A percentile compares a stretch with the other conserved stretches of the same genome.
phyloP scores from a whole-genome alignment of 1,284 basidiomycete species.

The Ceratobasidium sp. region DNA sequence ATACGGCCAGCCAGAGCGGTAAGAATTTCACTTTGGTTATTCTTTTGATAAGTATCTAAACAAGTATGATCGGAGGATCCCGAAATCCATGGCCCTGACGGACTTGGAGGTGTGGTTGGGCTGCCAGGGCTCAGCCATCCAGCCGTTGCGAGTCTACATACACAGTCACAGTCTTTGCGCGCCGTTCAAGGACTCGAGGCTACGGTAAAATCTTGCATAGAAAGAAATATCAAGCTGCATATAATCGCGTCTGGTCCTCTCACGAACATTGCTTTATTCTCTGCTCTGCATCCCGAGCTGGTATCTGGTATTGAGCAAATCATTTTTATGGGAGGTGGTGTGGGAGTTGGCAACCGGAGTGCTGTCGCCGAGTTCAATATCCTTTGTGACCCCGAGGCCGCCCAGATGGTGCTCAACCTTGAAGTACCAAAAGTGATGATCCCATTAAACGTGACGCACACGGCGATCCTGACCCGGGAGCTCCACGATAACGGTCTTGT shows the following conservation, averaged over 20 bases:
- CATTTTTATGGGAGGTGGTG: constrained; percentile 86
- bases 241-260: constrained; percentile 79
- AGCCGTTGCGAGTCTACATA: constrained; percentile 59
- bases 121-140: constrained; percentile 59
- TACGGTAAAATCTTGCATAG: constrained; percentile 54
- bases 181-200: constrained; percentile 72
- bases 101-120: constrained; percentile 80
- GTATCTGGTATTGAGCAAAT: constrained; percentile 74
- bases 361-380: constrained; percentile 84
- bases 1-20: constrained; percentile 60
- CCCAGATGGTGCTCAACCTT: constrained; percentile 75
- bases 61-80: constrained; percentile 48
- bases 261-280: constrained; percentile 85
- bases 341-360: constrained; percentile 82
- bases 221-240: constrained; percentile 57
- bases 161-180: constrained; percentile 49
- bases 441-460: constrained; percentile 85
- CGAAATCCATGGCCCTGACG: constrained; percentile 81
- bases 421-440: constrained; percentile 70
- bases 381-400: constrained; percentile 78
- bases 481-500: constrained; percentile 62
- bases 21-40: constrained; percentile 52
- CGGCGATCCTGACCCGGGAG: constrained; percentile 68
- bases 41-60: not conserved
- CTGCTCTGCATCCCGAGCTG: constrained; percentile 72